phyloP scores from a whole-genome alignment of 345 rosid species.

The Aquilaria sinensis region DNA sequence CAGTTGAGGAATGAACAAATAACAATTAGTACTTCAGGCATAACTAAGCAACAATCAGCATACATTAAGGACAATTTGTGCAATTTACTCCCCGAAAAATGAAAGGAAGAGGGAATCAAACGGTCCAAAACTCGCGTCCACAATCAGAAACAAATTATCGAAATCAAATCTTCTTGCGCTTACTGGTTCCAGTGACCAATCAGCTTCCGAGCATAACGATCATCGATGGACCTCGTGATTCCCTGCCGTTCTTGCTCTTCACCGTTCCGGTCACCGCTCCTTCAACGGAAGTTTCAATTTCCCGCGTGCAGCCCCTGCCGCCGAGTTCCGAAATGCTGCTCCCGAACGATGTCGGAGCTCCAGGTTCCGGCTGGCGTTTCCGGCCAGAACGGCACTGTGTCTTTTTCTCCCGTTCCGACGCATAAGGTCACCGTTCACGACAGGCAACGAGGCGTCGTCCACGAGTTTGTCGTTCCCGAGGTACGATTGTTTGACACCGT shows the following conservation, averaged over 20 bases:
- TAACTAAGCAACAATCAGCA: too few species aligned
- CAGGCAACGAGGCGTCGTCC: conserved; percentile 70
- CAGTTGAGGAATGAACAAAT: too few species aligned
- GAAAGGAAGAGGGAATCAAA: too few species aligned
- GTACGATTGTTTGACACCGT: conserved; percentile 21
- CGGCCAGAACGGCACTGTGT: conserved; percentile 14
- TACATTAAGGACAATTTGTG: too few species aligned
- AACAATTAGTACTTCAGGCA: too few species aligned
- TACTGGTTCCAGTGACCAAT: conserved; percentile 15
- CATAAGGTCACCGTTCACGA: conserved; percentile 90
- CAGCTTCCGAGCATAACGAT: conserved; percentile 1
- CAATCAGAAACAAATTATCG: too few species aligned
- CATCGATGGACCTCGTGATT: conserved; percentile 41
- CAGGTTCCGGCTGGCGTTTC: conserved; percentile 38
- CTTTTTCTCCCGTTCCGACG: conserved; percentile 38
- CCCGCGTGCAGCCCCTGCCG: neutral
- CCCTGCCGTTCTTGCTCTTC: conserved; percentile 28
- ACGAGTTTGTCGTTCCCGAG: conserved; percentile 89
- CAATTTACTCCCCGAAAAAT: too few species aligned
- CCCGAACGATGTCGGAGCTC: conserved; percentile 36
- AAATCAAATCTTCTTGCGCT: conserved; percentile 5
- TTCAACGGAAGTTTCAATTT: conserved; percentile 16
- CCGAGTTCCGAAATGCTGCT: conserved; percentile 18
- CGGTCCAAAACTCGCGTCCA: too few species aligned
- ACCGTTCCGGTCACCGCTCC: conserved; percentile 15